A percentile compares a stretch with the other conserved stretches of the same genome.
phyloP scores from a whole-genome alignment of 345 rosid species.

The Zanthoxylum bungeanum region DNA sequence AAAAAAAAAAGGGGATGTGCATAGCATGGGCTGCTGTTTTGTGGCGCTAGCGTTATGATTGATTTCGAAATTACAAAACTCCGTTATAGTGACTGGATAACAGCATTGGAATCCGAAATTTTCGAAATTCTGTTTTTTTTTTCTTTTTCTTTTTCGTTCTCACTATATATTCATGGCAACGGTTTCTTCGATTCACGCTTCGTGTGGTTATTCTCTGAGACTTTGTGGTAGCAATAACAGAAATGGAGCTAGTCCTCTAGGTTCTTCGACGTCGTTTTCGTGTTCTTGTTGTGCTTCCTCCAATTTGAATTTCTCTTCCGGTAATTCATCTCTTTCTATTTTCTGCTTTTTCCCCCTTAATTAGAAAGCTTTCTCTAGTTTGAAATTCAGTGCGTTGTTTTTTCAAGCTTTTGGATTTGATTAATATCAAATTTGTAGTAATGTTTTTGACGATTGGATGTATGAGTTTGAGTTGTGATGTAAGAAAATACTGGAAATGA shows the following conservation, averaged over 20 bases:
- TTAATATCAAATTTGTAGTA: neutral
- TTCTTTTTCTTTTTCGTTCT: neutral
- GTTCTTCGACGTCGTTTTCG: constrained; percentile 31
- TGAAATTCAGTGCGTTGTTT: neutral
- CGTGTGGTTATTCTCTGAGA: constrained; percentile 33
- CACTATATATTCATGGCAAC: constrained; percentile 34
- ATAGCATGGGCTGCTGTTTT: neutral
- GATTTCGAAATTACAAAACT: neutral
- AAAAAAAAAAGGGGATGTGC: neutral
- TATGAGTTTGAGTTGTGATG: neutral
- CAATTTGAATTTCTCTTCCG: constrained; percentile 40
- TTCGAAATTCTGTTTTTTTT: constrained; percentile 4
- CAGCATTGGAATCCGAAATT: constrained; percentile 15
- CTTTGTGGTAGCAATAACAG: constrained; percentile 11
- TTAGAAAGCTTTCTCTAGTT: neutral
- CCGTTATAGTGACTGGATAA: constrained; percentile 12
- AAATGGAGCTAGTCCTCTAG: constrained; percentile 28
- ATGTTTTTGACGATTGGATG: neutral
- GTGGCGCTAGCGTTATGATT: neutral
- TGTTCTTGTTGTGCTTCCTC: constrained; percentile 44
- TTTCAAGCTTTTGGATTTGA: neutral
- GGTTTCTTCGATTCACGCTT: constrained; percentile 43
- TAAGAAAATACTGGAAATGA: neutral
- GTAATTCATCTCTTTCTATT: constrained; percentile 27
- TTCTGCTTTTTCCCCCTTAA: neutral